Percentiles rank a stretch among this genome's conserved stretches.
Conservation (phyloP, 2,329 filamentous ascomycete species). For the Trichoderma sp. region DNA sequence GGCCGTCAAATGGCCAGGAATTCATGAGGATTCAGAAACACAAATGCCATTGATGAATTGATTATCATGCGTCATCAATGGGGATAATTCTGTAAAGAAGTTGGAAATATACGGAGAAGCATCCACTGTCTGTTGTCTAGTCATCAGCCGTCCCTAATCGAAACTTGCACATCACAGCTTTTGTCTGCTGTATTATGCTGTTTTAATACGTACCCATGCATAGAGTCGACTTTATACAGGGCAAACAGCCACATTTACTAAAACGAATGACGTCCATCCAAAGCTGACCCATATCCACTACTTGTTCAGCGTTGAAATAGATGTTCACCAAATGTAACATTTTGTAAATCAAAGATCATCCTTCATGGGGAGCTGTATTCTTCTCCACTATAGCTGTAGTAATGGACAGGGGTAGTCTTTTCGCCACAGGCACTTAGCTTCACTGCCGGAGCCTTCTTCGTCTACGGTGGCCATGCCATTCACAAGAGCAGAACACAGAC, state of each 20-base stretch:
- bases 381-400: background rate
- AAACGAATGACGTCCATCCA: background rate
- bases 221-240: background rate
- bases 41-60: background rate
- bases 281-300: background rate
- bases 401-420: background rate
- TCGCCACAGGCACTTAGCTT: background rate
- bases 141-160: no score
- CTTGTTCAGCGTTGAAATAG: background rate
- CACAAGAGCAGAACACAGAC: background rate
- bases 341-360: conserved; percentile 15
- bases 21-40: background rate
- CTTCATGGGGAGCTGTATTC: background rate
- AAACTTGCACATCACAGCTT: background rate
- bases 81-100: no score
- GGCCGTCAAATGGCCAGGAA: background rate
- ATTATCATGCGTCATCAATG: background rate
- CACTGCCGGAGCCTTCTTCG: no score
- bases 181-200: background rate
- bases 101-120: no score
- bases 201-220: background rate
- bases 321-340: background rate
- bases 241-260: conserved; percentile 1
- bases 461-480: background rate
- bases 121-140: no score